These are phyloP conservation scores for Mycena alexandri DNA, from an alignment of 768 basidiomycete species.

Conservation along the genomic window DNA sequence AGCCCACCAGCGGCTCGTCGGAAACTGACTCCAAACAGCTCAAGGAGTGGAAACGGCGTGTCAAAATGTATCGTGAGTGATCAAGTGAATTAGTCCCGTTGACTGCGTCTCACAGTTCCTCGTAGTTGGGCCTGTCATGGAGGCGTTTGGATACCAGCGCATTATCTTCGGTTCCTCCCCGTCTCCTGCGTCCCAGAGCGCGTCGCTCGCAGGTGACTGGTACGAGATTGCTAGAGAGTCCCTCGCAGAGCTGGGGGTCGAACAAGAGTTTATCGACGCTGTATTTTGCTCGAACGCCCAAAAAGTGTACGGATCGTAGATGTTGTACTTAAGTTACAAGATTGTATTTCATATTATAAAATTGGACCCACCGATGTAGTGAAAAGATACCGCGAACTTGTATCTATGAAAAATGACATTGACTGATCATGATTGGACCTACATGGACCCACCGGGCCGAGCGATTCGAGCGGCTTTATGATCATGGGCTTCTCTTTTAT, in stretches of 20 bases:
- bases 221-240: slow-evolving; percentile 85
- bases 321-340: slow-evolving; percentile 4
- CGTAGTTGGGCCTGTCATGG: slow-evolving; percentile 83
- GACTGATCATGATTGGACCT: not conserved
- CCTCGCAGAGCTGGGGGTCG: slow-evolving; percentile 82
- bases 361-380: slow-evolving; percentile 18
- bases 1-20: slow-evolving; percentile 52
- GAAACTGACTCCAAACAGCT: slow-evolving; percentile 62
- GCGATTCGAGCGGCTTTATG: not conserved
- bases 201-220: slow-evolving; percentile 75
- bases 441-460: slow-evolving; percentile 4
- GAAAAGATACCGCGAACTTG: not conserved
- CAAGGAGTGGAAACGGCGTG: slow-evolving; percentile 77
- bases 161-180: slow-evolving; percentile 88
- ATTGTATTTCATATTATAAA: slow-evolving; percentile 20
- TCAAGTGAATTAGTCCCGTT: slow-evolving; percentile 14
- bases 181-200: slow-evolving; percentile 60
- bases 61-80: slow-evolving; percentile 88
- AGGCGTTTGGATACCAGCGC: slow-evolving; percentile 87
- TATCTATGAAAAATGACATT: not conserved
- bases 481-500: no score
- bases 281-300: slow-evolving; percentile 72
- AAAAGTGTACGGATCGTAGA: slow-evolving; percentile 56
- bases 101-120: slow-evolving; percentile 27
- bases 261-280: slow-evolving; percentile 81